Base-by-base conservation (phyloP, 495 filamentous ascomycete genomes). In the Evernia prunastri region DNA sequence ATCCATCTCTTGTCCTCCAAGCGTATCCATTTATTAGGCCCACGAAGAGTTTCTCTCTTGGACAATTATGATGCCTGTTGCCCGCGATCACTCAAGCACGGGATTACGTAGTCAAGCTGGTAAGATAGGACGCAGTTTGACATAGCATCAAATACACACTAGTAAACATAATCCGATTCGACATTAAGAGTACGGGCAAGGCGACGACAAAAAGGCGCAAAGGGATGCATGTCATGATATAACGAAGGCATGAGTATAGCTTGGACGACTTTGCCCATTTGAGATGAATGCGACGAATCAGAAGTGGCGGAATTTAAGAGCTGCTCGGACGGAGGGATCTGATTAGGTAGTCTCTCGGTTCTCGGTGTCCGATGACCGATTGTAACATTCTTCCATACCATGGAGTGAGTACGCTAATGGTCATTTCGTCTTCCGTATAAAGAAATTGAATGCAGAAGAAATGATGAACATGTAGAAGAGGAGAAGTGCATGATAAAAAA, bases 41-140 rank as follows among this genome's bases (percentile, higher is more conserved):
- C 10, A 25, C 53, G n/a, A 36, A 7, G 53, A 47, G 9, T 15
- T 4, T 49, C 36, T 25, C 43, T 45, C 20, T 17, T n/a, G 15
- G 43, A 18, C 27, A 51, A 60, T 27, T 43, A 70, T 66, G 66
- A 66, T 64, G 56, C 43, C 60, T 31, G 31, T 62, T 51, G 29
- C 60, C 66, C 29, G 68, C 68, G 33, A 35, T 65, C 51, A 49
- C 66, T 42, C 63, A 66, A 39, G 66, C 66, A 11, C 66, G 68
- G 43, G 66, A 68, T 15, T 25, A 49, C 12, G 4, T 23, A 49
- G 36, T 12, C 10, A 2, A 39, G 10, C 36, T 12, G 3, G 1
- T 49, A 13, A 9, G 0, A 13, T 11, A 49, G 12, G 3, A 12
- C 9, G 25, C 8, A 25, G 4, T 13, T 3, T 49, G n/a, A 13